Evolutionary conservation across 768 basidiomycete genomes (phyloP).

Genomic region (Rhizopogon sp.): DNA sequence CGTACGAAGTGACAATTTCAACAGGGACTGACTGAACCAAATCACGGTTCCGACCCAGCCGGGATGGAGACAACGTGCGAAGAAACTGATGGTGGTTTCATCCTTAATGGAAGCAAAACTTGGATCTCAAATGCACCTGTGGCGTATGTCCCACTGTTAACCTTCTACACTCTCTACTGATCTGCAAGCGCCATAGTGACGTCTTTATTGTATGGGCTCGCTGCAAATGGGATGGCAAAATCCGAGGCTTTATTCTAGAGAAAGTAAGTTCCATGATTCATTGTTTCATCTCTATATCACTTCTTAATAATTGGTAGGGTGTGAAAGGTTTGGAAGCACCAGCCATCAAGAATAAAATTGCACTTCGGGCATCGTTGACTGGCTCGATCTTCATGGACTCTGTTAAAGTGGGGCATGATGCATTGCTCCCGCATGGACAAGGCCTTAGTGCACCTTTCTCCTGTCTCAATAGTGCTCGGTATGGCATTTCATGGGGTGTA

Average conservation of each 20-base stretch:
- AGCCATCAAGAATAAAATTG: constrained; percentile 87
- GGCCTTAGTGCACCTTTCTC: constrained; percentile 83
- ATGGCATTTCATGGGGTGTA: constrained; percentile 89
- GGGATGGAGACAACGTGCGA: constrained; percentile 92
- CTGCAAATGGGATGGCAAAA: constrained; percentile 89
- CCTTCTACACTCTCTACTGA: constrained; percentile 5
- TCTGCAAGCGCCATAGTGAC: constrained; percentile 45
- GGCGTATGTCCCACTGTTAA: constrained; percentile 49
- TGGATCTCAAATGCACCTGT: constrained; percentile 96
- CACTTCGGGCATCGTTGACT: constrained; percentile 79
- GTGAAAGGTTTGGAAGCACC: constrained; percentile 79
- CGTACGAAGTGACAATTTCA: constrained; percentile 29
- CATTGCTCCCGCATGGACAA: constrained; percentile 70
- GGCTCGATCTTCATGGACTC: constrained; percentile 93
- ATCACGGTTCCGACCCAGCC: constrained; percentile 96
- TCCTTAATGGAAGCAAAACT: constrained; percentile 85
- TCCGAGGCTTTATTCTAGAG: constrained; percentile 87
- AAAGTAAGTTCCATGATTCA: constrained; percentile 53
- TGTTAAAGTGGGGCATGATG: constrained; percentile 63
- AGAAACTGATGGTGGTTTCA: constrained; percentile 80
- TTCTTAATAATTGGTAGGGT: constrained; percentile 43
- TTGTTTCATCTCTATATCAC: background rate
- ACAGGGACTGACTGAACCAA: constrained; percentile 92
- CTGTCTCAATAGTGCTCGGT: constrained; percentile 88
- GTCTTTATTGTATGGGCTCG: constrained; percentile 92